Base-by-base conservation (phyloP, 2,329 filamentous ascomycete species). In the Leptodontidium sp. region DNA sequence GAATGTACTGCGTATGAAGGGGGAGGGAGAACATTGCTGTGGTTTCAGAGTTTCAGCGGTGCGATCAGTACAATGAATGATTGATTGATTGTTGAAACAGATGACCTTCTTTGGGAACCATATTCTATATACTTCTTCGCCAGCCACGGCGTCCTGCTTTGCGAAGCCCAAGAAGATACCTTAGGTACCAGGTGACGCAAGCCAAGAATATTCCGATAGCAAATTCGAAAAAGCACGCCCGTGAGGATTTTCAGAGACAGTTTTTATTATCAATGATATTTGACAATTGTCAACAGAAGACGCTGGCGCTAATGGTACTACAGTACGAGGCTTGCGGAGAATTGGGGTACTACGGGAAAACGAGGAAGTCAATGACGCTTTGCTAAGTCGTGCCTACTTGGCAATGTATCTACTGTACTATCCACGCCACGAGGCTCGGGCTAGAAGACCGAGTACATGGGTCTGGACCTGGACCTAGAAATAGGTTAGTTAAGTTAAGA, bases 21-120 rank as follows among this genome's bases (percentile, higher is more conserved):
- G 61, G 17, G 62, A 45, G n/a, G n/a, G 35, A 45, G 4, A 64
- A 45, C 62, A 64, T 64, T 12, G 21, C 21, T 64, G 29, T 12
- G 38, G 9, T 40, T 40, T 40, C 21, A 21, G 21, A 21, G 21
- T 21, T 21, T 21, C 21, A 21, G 21, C 21, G 21, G 21, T 21
- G 1, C 21, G 21, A 21, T 21, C 21, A 21, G 21, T 21, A 21
- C 21, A 21, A 21, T 21, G 21, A 21, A 21, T 21, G 21, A 21
- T 1, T 21, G 21, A 21, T 21, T 21, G 21, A 21, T 21, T 21
- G 21, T 1, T 21, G 21, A 21, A 21, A 1, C 21, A 21, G 21
- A 21, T 21, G 21, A 21, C 21, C 21, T 21, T 21, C 21, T 21
- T 21, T 21, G 21, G 21, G 21, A 21, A 21, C 21, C 21, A 1